Conservation (phyloP, 2,329 filamentous ascomycete species). For the Xylaria sp. region DNA sequence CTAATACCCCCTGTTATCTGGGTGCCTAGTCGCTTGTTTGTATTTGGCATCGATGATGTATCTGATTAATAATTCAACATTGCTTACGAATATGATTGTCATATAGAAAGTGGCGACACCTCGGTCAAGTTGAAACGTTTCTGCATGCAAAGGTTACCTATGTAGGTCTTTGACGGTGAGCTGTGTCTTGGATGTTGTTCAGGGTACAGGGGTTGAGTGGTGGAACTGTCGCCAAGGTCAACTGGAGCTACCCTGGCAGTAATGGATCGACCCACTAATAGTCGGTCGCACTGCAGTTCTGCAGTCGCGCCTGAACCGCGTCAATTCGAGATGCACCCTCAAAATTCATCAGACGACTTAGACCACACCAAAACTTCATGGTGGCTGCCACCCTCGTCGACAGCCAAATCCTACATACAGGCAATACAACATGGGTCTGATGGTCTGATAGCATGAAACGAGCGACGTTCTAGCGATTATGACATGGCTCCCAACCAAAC, state of each 20-base stretch:
- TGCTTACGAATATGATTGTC: not conserved
- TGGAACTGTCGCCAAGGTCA: too few species aligned
- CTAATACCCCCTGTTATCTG: not conserved
- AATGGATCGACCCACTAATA: conserved; percentile 15
- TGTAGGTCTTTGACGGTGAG: not conserved
- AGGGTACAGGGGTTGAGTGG: not conserved
- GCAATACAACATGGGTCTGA: conserved; percentile 7
- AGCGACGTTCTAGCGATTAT: conserved; percentile 10
- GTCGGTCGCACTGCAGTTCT: not conserved
- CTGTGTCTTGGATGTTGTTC: not conserved
- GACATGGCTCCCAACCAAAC: conserved; percentile 43
- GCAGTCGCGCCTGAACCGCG: conserved; percentile 33
- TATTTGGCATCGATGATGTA: not conserved
- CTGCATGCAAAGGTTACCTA: not conserved
- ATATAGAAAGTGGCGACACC: not conserved
- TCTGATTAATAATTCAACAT: not conserved
- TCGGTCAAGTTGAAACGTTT: not conserved
- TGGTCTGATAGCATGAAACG: conserved; percentile 14
- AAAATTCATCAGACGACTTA: not conserved
- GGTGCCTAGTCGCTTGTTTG: not conserved
- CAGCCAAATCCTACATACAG: not conserved
- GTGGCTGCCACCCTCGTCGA: not conserved
- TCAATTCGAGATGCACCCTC: conserved; percentile 7
- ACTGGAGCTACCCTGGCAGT: not conserved
- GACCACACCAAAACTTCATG: not conserved